phyloP scores from a whole-genome alignment of 148 eudicot species.

The Cornus kousa region DNA sequence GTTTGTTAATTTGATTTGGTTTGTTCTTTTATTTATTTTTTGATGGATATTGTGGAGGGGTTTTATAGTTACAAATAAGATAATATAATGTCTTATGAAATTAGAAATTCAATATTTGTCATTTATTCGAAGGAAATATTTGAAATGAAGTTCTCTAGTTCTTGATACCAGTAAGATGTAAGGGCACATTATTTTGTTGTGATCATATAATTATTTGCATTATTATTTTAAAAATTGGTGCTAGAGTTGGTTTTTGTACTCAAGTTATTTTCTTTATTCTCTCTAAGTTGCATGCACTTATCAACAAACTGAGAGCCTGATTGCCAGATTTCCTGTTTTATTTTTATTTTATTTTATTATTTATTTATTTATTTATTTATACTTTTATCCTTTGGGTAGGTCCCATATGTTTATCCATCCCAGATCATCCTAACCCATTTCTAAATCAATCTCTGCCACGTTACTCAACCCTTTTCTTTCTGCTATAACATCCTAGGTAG shows the following conservation, averaged over 20 bases:
- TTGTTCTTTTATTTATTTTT: not conserved
- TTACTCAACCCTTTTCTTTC: too few relatives aligned
- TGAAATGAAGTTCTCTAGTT: not conserved
- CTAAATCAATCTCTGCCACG: too few relatives aligned
- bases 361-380: too few relatives aligned
- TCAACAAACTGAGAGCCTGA: not conserved
- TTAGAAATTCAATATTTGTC: not conserved
- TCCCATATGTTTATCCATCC: too few relatives aligned
- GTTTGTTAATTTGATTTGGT: slow-evolving; percentile 2
- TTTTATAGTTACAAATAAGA: slow-evolving; percentile 1
- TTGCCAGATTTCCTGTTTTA: too few relatives aligned
- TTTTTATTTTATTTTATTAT: not conserved
- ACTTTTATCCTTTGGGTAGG: too few relatives aligned
- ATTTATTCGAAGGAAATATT: not conserved
- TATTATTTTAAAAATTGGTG: not conserved
- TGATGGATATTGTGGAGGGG: not conserved
- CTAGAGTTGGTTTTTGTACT: not conserved
- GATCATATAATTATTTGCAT: not conserved
- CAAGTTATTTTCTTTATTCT: not conserved
- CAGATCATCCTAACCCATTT: too few relatives aligned
- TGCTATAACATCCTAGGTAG: too few relatives aligned
- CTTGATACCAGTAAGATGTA: not conserved
- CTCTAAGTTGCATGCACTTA: not conserved
- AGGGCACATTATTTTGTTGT: not conserved
- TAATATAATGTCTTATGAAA: not conserved